phyloP scores from a whole-genome alignment of 768 basidiomycete species.

The Boletus patriciae region DNA sequence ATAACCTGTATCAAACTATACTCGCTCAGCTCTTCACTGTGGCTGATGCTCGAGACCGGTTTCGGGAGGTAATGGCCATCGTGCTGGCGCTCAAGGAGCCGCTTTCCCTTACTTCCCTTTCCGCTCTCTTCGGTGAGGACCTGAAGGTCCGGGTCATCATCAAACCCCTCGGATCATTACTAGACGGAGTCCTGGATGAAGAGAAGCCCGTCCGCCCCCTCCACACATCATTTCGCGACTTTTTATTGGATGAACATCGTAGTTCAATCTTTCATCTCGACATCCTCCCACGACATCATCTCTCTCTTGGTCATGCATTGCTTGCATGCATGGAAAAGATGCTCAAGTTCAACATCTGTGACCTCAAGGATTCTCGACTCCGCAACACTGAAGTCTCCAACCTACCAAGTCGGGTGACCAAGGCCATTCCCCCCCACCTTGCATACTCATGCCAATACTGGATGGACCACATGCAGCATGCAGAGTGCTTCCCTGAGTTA shows the following conservation, averaged over 20 bases:
- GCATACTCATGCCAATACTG: no score
- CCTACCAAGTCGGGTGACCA: no score
- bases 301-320: no score
- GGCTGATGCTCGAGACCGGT: not conserved
- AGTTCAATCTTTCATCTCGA: not conserved
- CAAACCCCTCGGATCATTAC: constrained; percentile 14
- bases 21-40: constrained; percentile 3
- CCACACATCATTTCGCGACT: constrained; percentile 38
- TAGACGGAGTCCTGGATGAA: constrained; percentile 15
- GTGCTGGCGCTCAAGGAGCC: constrained; percentile 13
- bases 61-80: constrained; percentile 14
- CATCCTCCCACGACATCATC: no score
- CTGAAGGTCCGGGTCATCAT: constrained; percentile 8
- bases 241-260: constrained; percentile 21
- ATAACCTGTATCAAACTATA: constrained; percentile 14
- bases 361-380: no score
- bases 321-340: no score
- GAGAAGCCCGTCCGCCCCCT: constrained; percentile 24
- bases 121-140: constrained; percentile 1
- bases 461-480: no score
- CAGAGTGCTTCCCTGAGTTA: no score
- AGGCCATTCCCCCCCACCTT: no score
- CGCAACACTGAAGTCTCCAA: no score
- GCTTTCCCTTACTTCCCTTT: constrained; percentile 9
- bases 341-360: no score